These are phyloP conservation scores for Pseudogymnoascus sp. DNA, from an alignment of 2,329 filamentous ascomycete genomes.

Conservation along the genomic window DNA sequence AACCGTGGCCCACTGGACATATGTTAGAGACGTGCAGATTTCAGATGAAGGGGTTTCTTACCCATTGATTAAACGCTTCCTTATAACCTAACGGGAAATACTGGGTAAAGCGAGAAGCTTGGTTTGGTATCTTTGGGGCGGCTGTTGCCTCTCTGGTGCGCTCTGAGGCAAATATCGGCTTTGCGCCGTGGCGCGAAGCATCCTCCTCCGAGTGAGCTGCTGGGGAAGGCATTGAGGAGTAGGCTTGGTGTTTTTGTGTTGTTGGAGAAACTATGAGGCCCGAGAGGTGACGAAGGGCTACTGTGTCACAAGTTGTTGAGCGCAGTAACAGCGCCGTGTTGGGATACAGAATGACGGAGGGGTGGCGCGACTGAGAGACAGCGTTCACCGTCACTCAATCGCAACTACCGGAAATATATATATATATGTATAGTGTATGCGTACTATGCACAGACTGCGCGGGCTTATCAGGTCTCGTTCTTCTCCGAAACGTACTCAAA, in stretches of 20 bases:
- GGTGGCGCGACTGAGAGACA: slow-evolving; percentile 17
- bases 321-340: slow-evolving; percentile 26
- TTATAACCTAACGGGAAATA: slow-evolving; percentile 87
- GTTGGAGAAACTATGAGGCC: slow-evolving; percentile 20
- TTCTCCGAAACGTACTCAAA: neutral
- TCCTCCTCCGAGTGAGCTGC: slow-evolving; percentile 25
- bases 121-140: slow-evolving; percentile 17
- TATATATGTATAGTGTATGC: slow-evolving; percentile 6
- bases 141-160: slow-evolving; percentile 29
- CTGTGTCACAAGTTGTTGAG: slow-evolving; percentile 20
- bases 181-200: slow-evolving; percentile 16
- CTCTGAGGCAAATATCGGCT: slow-evolving; percentile 40
- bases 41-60: slow-evolving; percentile 32
- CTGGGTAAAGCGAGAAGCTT: slow-evolving; percentile 27
- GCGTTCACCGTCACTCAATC: slow-evolving; percentile 6
- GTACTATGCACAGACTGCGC: neutral
- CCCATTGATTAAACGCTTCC: slow-evolving; percentile 87
- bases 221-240: slow-evolving; percentile 27
- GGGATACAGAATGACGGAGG: slow-evolving; percentile 25
- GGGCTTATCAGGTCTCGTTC: neutral
- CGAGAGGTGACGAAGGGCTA: slow-evolving; percentile 24
- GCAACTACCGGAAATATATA: slow-evolving; percentile 16
- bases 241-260: slow-evolving; percentile 13
- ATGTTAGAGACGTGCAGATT: slow-evolving; percentile 13
- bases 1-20: slow-evolving; percentile 68